Evolutionary conservation across 1,284 basidiomycete genomes (phyloP), one percentile per base, ranked within the genome.

Genomic region (Abortiporus biennis): DNA sequence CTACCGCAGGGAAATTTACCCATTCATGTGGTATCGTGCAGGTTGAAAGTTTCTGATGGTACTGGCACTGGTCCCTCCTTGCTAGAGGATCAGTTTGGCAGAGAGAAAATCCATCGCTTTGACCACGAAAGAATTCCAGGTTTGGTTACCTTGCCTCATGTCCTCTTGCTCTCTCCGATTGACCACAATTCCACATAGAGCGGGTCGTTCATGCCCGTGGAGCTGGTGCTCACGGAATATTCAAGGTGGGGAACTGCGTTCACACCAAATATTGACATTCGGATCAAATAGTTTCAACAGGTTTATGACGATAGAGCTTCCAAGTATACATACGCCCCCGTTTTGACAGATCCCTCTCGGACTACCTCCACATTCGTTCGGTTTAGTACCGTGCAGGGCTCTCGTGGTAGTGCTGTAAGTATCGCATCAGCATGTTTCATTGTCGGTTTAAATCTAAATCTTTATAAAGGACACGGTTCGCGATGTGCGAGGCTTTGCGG

Each of bases 101-200:
- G 81, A 49, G 80, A 85, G 63, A 85, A 88, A 62, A 76, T 88
- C 24, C 75, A 77, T 42, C 74, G 81, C 22, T 90, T 90, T 54
- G 85, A 88, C 58, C 87, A 89, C 54, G 88, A 91, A 58, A 81
- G 86, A 30, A 91, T 92, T 44, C 88, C 86, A n/a, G 86, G 66
- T 81, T 76, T 36, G 74, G 74, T 67, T n/a, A 16, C 22, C 36
- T 29, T 21, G 47, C 24, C 17, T 16, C 23, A 36, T 17, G 33
- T 16, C 12, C 13, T 19, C 2, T 25, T n/a, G 16, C 23, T 40
- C 21, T 33, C 27, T 17, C 3, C 21, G 9, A 31, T 19, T 8
- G 16, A 6, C 9, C 33, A 16, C n/a, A 2, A 38, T 6, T 40
- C 35, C 13, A 8, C 30, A 13, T 43, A 17, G 53, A 66, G 53